Conservation (phyloP, 2,329 filamentous ascomycete species). For the Sclerotinia spermophila region DNA sequence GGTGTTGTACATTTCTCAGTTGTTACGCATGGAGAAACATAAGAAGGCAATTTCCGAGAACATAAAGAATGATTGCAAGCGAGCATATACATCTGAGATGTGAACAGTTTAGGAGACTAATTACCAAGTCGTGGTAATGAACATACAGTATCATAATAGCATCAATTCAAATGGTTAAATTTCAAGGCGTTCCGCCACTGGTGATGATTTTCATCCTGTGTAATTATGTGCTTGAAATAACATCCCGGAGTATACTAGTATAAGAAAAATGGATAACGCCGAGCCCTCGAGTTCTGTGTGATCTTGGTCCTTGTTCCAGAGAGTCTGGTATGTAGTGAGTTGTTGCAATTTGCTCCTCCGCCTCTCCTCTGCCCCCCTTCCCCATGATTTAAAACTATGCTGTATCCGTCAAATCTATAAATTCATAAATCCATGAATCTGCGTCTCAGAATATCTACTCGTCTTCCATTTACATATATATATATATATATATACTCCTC, state of each 20-base stretch:
- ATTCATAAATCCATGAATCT: no score
- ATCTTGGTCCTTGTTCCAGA: background rate
- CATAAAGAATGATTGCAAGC: background rate
- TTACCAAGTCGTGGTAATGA: background rate
- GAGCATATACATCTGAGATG: background rate
- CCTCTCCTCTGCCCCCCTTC: background rate
- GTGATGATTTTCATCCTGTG: background rate
- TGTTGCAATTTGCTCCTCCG: background rate
- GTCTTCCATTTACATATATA: no score
- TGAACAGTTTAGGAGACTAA: background rate
- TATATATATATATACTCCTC: no score
- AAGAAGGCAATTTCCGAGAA: background rate
- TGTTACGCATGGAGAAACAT: no score
- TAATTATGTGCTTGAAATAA: no score
- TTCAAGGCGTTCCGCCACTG: no score
- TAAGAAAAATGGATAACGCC: background rate
- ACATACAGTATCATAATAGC: background rate
- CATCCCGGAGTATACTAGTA: no score
- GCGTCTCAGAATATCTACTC: no score
- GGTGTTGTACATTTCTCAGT: background rate
- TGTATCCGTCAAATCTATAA: no score
- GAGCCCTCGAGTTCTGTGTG: background rate
- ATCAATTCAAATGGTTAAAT: background rate
- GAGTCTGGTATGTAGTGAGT: background rate
- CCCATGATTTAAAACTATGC: background rate